Conservation (phyloP, 2,329 filamentous ascomycete genomes). For the Ambrosiella xylebori region DNA sequence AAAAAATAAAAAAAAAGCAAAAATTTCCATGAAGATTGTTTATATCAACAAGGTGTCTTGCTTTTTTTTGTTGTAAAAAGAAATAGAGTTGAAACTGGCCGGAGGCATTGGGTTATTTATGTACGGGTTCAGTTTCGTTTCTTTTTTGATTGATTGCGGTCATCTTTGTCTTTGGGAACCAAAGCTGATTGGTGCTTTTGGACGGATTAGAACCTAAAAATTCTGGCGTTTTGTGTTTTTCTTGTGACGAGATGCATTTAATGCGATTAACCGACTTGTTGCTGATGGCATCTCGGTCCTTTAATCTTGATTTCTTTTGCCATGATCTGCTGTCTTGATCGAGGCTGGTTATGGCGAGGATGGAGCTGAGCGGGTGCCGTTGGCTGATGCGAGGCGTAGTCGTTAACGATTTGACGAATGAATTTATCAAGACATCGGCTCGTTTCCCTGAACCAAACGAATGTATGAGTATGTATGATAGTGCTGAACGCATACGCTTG, state of each 20-base stretch:
- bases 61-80: no score
- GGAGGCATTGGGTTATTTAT: background rate
- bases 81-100: no score
- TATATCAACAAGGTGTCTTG: background rate
- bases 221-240: constrained; percentile 7
- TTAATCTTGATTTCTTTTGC: background rate
- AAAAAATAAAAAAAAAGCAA: constrained; percentile 15
- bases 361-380: background rate
- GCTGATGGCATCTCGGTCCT: background rate
- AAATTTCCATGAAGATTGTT: constrained; percentile 9
- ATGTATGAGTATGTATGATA: background rate
- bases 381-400: constrained; percentile 1
- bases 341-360: background rate
- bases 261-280: constrained; percentile 5
- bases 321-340: background rate
- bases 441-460: background rate
- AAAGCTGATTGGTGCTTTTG: background rate
- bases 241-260: constrained; percentile 7
- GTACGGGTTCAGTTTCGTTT: background rate
- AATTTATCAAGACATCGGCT: constrained; percentile 3
- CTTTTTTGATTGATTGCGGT: background rate
- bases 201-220: background rate
- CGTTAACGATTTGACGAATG: background rate
- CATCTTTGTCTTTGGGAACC: constrained; percentile 2
- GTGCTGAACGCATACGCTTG: background rate